Base-by-base conservation (phyloP, 805 yeast genomes). In the Cyberlindnera galapagoensis region DNA sequence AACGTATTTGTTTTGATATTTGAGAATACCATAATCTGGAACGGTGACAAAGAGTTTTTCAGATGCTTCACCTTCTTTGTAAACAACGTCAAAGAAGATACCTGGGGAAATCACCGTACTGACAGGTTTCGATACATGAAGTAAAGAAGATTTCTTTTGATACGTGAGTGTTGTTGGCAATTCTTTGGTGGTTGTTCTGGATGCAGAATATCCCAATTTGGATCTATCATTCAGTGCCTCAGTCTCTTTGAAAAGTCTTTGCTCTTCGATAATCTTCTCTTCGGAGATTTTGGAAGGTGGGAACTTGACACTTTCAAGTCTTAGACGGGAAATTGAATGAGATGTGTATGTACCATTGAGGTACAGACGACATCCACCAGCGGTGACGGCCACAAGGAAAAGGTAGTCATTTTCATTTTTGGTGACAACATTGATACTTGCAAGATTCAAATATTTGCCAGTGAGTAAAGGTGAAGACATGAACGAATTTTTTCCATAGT, bases 21-120 rank as follows among this genome's bases (percentile, higher is more conserved):
- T 86, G 41, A 86, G 61, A 25, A 82, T 67, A 26, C 96, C 95
- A 49, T 84, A 79, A 56, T 92, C 96, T 7, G 92, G 80, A 7
- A 86, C 80, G 28, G 90, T 68, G 4, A 81, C 78, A 54, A 82
- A 86, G 15, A 85, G 57, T 34, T 70, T 69, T 38, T 71, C 58
- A n/a, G 55, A 50, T 11, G 42, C 31, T 3, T 33, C 13, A 7
- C 38, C 45, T 12, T 42, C 43, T 29, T 51, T 51, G 9, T 39
- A 62, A 31, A 72, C 69, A 9, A 80, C 82, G 24, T 84, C 80
- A 39, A 88, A 67, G 48, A 77, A 88, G 4, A 86, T 77, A n/a
- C 94, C 95, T 1, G 96, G 95, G 14, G 94, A 76, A 19, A 85
- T 64, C 9, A 88, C 63, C 20, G 72, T 67, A 17, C 82, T 67